A percentile compares a stretch with the other conserved stretches of the same genome.
phyloP scores from a whole-genome alignment of 2,329 filamentous ascomycete genomes.

The Paecilomyces dactylethromorphus region DNA sequence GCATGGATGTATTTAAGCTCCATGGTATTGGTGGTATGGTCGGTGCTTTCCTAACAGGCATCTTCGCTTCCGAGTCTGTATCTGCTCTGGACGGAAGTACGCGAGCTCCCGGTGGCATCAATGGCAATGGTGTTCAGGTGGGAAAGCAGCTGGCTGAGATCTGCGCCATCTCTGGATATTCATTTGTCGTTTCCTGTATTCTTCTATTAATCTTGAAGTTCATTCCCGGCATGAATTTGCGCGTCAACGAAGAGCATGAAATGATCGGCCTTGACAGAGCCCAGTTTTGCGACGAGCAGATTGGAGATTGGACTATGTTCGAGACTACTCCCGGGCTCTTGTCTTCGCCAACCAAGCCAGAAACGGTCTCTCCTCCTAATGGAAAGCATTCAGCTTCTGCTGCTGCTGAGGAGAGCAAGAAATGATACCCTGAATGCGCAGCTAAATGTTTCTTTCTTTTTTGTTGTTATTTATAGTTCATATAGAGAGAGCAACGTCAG shows the following conservation, averaged over 20 bases:
- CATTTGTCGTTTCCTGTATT: constrained; percentile 47
- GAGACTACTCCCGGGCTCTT: constrained; percentile 8
- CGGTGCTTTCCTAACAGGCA: constrained; percentile 52
- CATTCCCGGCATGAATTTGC: constrained; percentile 48
- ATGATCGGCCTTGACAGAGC: constrained; percentile 50
- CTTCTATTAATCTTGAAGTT: constrained; percentile 48
- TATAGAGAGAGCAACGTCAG: neutral
- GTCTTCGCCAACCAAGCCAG: neutral
- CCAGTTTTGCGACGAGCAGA: constrained; percentile 53
- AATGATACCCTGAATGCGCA: neutral
- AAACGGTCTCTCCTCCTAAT: constrained; percentile 1
- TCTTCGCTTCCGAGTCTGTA: constrained; percentile 44
- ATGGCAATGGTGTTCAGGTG: constrained; percentile 51
- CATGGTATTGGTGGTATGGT: constrained; percentile 53
- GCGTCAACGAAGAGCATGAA: constrained; percentile 50
- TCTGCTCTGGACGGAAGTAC: constrained; percentile 45
- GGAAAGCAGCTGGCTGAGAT: constrained; percentile 53
- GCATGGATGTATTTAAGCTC: constrained; percentile 55
- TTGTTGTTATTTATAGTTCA: neutral
- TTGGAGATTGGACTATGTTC: constrained; percentile 44
- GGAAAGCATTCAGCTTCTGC: neutral
- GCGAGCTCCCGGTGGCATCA: constrained; percentile 42
- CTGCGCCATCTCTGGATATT: constrained; percentile 47
- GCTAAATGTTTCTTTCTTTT: neutral
- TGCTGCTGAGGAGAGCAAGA: neutral